Conservation (phyloP, 1,284 basidiomycete species). For the Pterulicium gracile region DNA sequence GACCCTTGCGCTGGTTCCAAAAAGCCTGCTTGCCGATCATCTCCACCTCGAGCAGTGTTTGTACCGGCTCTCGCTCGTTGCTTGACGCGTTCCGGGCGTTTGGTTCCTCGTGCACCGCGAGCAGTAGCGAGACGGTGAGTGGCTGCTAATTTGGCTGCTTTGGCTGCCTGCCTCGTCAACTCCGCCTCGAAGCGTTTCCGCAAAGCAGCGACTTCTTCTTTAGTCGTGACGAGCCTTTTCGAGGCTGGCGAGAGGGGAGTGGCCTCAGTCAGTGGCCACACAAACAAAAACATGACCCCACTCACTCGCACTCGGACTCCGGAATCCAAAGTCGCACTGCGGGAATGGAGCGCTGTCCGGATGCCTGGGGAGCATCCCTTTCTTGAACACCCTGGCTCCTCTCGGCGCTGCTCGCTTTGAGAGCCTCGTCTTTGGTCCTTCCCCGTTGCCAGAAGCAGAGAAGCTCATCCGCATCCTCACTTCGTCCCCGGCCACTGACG, state of each 20-base stretch:
- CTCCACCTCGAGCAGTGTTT: slow-evolving; percentile 13
- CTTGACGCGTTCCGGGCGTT: slow-evolving; percentile 14
- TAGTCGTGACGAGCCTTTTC: slow-evolving; percentile 53
- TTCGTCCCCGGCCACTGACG: neutral
- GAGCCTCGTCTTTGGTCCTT: slow-evolving; percentile 18
- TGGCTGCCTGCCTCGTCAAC: slow-evolving; percentile 52
- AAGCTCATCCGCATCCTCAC: too few relatives aligned
- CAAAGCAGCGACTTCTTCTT: slow-evolving; percentile 52
- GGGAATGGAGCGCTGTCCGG: slow-evolving; percentile 35
- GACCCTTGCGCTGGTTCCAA: slow-evolving; percentile 28
- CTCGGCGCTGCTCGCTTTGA: slow-evolving; percentile 19
- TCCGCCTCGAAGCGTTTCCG: slow-evolving; percentile 62
- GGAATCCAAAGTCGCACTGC: slow-evolving; percentile 43
- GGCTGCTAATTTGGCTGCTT: slow-evolving; percentile 41
- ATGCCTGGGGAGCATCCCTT: slow-evolving; percentile 18
- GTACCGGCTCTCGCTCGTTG: slow-evolving; percentile 18
- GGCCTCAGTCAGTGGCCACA: slow-evolving; percentile 5
- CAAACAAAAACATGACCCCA: slow-evolving; percentile 16
- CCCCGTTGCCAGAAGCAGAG: too few relatives aligned
- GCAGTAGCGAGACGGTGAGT: slow-evolving; percentile 18
- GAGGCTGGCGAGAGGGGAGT: slow-evolving; percentile 35
- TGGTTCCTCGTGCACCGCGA: slow-evolving; percentile 11
- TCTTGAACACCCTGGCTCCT: slow-evolving; percentile 15
- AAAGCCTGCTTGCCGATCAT: slow-evolving; percentile 24
- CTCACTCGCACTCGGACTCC: slow-evolving; percentile 58